Percentiles rank a stretch among this genome's conserved stretches.
Conservation (phyloP, 1,284 basidiomycete genomes). For the Kalmanozyma brasiliensis region DNA sequence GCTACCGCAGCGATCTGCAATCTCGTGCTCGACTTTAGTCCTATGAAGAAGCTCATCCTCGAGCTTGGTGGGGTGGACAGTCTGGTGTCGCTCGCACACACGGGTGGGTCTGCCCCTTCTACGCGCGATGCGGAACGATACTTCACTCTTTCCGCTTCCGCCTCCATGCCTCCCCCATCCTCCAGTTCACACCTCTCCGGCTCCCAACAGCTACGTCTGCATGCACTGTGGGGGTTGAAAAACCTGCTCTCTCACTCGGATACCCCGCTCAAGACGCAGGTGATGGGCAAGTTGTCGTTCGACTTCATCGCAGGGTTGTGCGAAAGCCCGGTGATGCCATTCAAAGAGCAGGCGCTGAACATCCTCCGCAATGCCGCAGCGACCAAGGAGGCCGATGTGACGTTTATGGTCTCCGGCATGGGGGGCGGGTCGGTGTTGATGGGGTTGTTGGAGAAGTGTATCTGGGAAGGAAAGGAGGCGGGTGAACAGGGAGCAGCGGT, state of each 20-base stretch:
- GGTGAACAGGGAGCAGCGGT: slow-evolving; percentile 40
- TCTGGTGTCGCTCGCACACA: slow-evolving; percentile 44
- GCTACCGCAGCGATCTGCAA: slow-evolving; percentile 61
- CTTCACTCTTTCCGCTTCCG: slow-evolving; percentile 16
- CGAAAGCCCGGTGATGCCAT: slow-evolving; percentile 13
- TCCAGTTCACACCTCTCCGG: too few species aligned
- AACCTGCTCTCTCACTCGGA: slow-evolving; percentile 58
- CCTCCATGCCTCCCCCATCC: slow-evolving; percentile 26
- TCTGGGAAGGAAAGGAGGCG: slow-evolving; percentile 46
- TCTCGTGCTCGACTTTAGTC: slow-evolving; percentile 61
- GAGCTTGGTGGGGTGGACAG: slow-evolving; percentile 51
- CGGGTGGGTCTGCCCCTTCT: slow-evolving; percentile 1
- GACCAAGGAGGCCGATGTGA: slow-evolving; percentile 47
- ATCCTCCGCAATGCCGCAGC: slow-evolving; percentile 60
- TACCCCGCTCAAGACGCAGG: slow-evolving; percentile 30
- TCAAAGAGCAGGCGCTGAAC: slow-evolving; percentile 62
- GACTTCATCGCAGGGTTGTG: slow-evolving; percentile 25
- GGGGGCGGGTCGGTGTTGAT: slow-evolving; percentile 50
- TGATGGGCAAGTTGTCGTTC: slow-evolving; percentile 48
- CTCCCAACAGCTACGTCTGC: slow-evolving; percentile 43
- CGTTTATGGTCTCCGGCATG: slow-evolving; percentile 43
- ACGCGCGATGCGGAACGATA: slow-evolving; percentile 16
- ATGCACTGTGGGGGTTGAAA: slow-evolving; percentile 65
- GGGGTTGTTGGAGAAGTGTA: slow-evolving; percentile 49
- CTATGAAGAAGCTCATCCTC: slow-evolving; percentile 59